These are phyloP conservation scores for Aphanoascus verrucosus DNA, from an alignment of 2,329 filamentous ascomycete genomes.

Conservation along the genomic window DNA sequence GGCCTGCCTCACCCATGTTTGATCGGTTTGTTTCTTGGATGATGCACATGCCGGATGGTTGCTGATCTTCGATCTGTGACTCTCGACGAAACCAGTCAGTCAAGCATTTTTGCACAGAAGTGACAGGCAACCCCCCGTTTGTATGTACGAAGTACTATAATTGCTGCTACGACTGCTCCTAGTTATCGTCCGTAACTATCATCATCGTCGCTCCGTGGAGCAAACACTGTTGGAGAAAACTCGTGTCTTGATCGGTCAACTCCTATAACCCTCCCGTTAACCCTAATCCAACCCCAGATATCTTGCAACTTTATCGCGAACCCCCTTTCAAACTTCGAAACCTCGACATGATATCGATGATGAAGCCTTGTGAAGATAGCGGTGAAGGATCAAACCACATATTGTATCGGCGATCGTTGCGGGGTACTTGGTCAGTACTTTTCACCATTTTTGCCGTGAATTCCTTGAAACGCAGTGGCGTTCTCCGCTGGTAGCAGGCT, in stretches of 20 bases:
- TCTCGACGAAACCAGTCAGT: no score
- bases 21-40: not conserved
- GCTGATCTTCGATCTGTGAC: no score
- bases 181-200: not conserved
- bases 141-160: no score
- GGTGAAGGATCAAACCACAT: not conserved
- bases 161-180: no score
- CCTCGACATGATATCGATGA: not conserved
- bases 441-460: not conserved
- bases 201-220: not conserved
- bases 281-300: not conserved
- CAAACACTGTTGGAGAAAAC: not conserved
- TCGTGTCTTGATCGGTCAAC: not conserved
- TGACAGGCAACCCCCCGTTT: no score
- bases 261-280: not conserved
- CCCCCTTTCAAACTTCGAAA: not conserved
- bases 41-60: no score
- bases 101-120: no score
- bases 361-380: not conserved
- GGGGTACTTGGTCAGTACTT: not conserved
- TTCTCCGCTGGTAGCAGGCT: not conserved
- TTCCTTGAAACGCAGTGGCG: constrained; percentile 3
- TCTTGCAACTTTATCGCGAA: not conserved
- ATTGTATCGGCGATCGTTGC: not conserved
- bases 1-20: not conserved